Conservation (phyloP, 129 eudicot species). For the Flaveria sonorensis region DNA sequence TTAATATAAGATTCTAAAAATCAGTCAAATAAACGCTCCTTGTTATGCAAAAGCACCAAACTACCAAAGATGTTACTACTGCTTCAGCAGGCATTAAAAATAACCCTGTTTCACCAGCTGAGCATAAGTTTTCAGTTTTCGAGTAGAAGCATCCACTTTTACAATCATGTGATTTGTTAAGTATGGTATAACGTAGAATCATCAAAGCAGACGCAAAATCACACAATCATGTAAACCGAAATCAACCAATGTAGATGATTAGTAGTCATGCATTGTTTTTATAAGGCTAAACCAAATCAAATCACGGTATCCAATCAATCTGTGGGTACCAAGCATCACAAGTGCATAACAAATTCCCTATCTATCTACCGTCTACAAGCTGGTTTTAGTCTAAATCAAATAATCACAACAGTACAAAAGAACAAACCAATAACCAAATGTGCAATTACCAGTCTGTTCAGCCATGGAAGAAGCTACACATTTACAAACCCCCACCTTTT, state of each 20-base stretch:
- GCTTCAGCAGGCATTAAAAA: no score
- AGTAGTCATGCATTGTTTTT: neutral
- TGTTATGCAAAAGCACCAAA: neutral
- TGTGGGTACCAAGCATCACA: no score
- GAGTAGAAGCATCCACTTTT: neutral
- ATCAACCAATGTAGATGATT: neutral
- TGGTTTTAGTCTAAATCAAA: neutral
- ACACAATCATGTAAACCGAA: neutral
- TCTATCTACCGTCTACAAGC: no score
- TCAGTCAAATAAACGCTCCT: neutral
- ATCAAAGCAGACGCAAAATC: neutral
- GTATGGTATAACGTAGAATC: neutral
- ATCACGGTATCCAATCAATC: no score
- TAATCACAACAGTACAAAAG: neutral
- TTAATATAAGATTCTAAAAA: neutral
- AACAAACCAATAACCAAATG: conserved; percentile 6
- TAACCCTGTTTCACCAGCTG: neutral
- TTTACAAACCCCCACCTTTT: conserved; percentile 45
- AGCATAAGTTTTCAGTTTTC: neutral
- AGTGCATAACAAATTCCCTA: no score
- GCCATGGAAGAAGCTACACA: conserved; percentile 69
- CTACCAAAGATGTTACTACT: no score
- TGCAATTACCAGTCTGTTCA: conserved; percentile 54
- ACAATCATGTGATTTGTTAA: neutral
- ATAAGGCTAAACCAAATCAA: neutral